Evolutionary conservation across 2,329 filamentous ascomycete species (phyloP).

Genomic region (Fusarium nisikadoi): DNA sequence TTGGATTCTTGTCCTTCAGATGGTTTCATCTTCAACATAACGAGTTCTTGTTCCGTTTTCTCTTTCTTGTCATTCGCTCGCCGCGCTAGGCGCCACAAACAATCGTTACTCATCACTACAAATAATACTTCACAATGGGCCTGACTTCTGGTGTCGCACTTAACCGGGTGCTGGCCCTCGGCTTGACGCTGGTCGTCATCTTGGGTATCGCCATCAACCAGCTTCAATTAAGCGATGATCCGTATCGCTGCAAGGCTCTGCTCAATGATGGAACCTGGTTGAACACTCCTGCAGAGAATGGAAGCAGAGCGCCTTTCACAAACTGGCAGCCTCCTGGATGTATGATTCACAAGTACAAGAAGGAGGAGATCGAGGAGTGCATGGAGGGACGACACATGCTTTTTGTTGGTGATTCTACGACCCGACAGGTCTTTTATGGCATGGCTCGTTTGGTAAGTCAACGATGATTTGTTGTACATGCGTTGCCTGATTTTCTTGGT

Average conservation of each 20-base stretch:
- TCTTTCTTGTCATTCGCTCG: conserved; percentile 16
- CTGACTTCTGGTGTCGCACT: conserved; percentile 25
- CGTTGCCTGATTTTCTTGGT: background rate
- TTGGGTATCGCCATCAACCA: conserved; percentile 31
- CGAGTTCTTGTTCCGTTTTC: background rate
- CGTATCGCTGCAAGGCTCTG: conserved; percentile 64
- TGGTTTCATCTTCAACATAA: conserved; percentile 6
- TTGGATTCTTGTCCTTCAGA: background rate
- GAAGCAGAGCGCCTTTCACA: conserved; percentile 49
- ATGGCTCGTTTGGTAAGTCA: conserved; percentile 44
- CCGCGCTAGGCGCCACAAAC: conserved; percentile 3
- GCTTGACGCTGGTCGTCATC: conserved; percentile 40
- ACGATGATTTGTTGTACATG: background rate
- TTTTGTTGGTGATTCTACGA: conserved; percentile 69
- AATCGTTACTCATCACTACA: conserved; percentile 11
- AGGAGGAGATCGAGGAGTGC: conserved; percentile 62
- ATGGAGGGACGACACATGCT: conserved; percentile 61
- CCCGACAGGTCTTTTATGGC: conserved; percentile 69
- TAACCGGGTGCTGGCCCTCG: conserved; percentile 29
- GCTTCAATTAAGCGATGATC: conserved; percentile 51
- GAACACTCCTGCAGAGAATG: conserved; percentile 46
- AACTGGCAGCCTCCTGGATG: conserved; percentile 70
- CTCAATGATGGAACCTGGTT: conserved; percentile 63
- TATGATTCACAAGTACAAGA: conserved; percentile 65
- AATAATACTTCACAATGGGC: conserved; percentile 9